Percentiles rank a stretch among this genome's conserved stretches.
Conservation (phyloP, 305 asterid genomes). For the Solanum hybrid region DNA sequence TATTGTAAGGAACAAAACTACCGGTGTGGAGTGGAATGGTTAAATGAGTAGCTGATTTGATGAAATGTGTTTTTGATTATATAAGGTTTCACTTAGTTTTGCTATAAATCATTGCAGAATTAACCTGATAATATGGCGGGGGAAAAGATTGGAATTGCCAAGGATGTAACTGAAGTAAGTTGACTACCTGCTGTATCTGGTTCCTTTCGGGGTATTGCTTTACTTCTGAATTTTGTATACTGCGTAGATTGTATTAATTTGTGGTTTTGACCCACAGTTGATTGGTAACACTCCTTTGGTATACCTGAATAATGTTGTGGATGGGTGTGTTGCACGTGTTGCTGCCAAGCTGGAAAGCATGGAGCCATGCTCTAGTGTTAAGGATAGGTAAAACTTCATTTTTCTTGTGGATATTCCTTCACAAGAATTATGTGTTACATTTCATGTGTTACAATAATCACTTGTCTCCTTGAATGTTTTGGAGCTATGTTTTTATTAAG, state of each 20-base stretch:
- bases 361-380: constrained; percentile 97
- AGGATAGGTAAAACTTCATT: constrained; percentile 55
- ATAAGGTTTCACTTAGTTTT: not conserved
- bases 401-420: not conserved
- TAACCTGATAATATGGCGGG: constrained; percentile 41
- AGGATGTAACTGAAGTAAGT: constrained; percentile 87
- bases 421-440: not conserved
- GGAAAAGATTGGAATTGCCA: constrained; percentile 62
- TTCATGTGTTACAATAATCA: not conserved
- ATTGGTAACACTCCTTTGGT: constrained; percentile 92
- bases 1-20: not conserved
- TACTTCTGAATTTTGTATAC: not conserved
- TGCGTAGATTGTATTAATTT: not conserved
- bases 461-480: not conserved
- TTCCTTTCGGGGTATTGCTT: not conserved
- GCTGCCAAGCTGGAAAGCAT: constrained; percentile 91
- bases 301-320: constrained; percentile 73
- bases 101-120: constrained; percentile 25
- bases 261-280: constrained; percentile 34
- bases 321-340: constrained; percentile 82
- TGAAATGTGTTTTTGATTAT: not conserved
- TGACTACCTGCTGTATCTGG: not conserved
- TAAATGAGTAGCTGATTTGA: not conserved
- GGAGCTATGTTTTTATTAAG: not conserved
- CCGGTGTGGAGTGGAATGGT: not conserved